Evolutionary conservation across 345 rosid species (phyloP).

Genomic region (Erodium maritimum): DNA sequence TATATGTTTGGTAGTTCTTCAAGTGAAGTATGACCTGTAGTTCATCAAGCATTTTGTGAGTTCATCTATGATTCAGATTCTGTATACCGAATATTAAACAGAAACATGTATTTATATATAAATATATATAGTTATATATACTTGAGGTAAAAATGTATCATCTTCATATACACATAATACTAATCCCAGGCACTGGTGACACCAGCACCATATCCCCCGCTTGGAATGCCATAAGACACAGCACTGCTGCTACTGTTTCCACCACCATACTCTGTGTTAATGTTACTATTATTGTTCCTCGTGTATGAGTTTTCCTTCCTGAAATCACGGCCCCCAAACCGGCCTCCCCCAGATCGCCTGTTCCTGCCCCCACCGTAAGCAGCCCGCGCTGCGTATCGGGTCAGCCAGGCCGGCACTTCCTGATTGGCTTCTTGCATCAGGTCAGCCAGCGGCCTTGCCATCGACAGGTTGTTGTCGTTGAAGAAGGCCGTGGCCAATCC

Average conservation of each 20-base stretch:
- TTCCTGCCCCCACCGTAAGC: slow-evolving; percentile 27
- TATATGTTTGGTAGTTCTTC: neutral
- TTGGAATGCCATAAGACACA: slow-evolving; percentile 13
- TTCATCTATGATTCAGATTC: too few relatives aligned
- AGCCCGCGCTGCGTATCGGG: slow-evolving; percentile 28
- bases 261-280: slow-evolving; percentile 18
- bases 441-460: slow-evolving; percentile 37
- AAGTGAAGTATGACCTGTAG: neutral
- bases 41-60: too few relatives aligned
- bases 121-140: too few relatives aligned
- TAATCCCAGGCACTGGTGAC: slow-evolving; percentile 42
- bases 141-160: too few relatives aligned
- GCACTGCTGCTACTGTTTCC: slow-evolving; percentile 11
- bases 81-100: too few relatives aligned
- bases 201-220: slow-evolving; percentile 18
- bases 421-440: slow-evolving; percentile 48
- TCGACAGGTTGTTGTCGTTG: slow-evolving; percentile 30
- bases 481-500: slow-evolving; percentile 54
- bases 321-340: slow-evolving; percentile 44
- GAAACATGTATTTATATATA: too few relatives aligned
- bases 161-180: neutral
- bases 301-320: slow-evolving; percentile 29
- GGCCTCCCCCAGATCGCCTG: slow-evolving; percentile 30
- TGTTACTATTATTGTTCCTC: slow-evolving; percentile 1
- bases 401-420: slow-evolving; percentile 49